Evolutionary conservation across 2,329 filamentous ascomycete species (phyloP).

Genomic region (Fusarium sp.): DNA sequence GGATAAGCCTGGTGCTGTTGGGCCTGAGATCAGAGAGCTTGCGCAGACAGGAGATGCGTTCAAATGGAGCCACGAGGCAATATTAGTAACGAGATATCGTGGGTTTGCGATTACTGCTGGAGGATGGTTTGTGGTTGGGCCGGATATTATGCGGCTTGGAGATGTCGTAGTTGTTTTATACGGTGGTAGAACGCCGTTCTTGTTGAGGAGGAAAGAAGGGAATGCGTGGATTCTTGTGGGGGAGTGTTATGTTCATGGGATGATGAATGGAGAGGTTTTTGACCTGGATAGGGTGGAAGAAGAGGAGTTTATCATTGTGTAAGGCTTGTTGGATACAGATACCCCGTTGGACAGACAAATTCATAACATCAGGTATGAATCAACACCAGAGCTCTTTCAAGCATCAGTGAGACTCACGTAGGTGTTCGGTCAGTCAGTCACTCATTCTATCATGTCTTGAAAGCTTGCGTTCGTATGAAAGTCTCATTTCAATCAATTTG

Average conservation of each 20-base stretch:
- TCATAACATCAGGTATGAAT: not conserved
- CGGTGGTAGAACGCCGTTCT: conserved; percentile 49
- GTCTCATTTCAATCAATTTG: not conserved
- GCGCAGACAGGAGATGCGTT: conserved; percentile 46
- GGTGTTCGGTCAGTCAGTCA: not conserved
- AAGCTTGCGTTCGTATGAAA: not conserved
- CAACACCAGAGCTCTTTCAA: not conserved
- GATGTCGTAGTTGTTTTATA: conserved; percentile 49
- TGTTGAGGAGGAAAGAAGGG: conserved; percentile 38
- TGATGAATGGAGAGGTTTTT: conserved; percentile 52
- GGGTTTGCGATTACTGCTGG: conserved; percentile 47
- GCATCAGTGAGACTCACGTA: not conserved
- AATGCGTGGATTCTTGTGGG: conserved; percentile 47
- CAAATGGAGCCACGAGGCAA: conserved; percentile 52
- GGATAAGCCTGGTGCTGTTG: conserved; percentile 14
- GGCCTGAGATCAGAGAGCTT: conserved; percentile 40
- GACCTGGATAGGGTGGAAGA: conserved; percentile 34
- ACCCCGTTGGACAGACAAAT: not conserved
- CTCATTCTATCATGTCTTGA: not conserved
- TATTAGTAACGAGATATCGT: conserved; percentile 49
- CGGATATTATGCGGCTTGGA: conserved; percentile 45
- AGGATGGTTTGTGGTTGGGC: conserved; percentile 50
- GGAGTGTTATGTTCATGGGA: conserved; percentile 52
- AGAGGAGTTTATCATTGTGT: conserved; percentile 48
- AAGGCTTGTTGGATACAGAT: conserved; percentile 27